Percentiles rank a stretch among this genome's conserved stretches.
phyloP scores from a whole-genome alignment of 495 filamentous ascomycete genomes.

The Lentithecium fluviatile region DNA sequence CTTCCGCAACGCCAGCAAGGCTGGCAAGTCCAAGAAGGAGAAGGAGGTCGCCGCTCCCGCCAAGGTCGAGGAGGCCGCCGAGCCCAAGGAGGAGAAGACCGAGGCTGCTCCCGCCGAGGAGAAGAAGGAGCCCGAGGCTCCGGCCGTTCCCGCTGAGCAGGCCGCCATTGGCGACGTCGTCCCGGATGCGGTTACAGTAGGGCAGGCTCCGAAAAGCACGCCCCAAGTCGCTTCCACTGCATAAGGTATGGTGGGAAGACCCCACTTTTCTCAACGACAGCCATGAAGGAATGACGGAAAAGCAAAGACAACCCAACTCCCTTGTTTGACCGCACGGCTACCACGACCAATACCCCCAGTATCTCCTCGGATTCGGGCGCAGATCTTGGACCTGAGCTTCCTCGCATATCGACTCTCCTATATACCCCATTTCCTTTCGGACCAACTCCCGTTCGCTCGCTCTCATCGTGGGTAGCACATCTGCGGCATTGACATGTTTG shows the following conservation, averaged over 20 bases:
- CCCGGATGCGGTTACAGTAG: constrained; percentile 41
- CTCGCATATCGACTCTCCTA: constrained; percentile 23
- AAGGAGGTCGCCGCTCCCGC: constrained; percentile 42
- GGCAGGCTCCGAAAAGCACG: constrained; percentile 39
- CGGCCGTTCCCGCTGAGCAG: constrained; percentile 20
- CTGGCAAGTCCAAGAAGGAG: constrained; percentile 39
- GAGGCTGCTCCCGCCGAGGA: constrained; percentile 25
- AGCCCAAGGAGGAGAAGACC: constrained; percentile 33
- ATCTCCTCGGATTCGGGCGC: constrained; percentile 25
- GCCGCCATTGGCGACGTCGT: constrained; percentile 44
- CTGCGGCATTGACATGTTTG: constrained; percentile 27
- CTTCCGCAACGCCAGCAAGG: constrained; percentile 36
- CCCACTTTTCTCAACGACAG: constrained; percentile 33
- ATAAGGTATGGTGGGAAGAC: constrained; percentile 43
- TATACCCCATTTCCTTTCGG: constrained; percentile 11
- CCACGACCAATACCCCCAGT: constrained; percentile 27
- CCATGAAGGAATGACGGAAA: constrained; percentile 39
- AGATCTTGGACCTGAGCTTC: constrained; percentile 27
- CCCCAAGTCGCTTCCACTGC: constrained; percentile 46
- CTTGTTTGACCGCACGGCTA: constrained; percentile 38
- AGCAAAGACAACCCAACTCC: constrained; percentile 33
- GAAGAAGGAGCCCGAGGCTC: constrained; percentile 11
- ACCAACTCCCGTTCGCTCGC: constrained; percentile 33
- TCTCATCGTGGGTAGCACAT: constrained; percentile 17
- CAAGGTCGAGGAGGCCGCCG: constrained; percentile 43